Evolutionary conservation across 2,329 filamentous ascomycete genomes (phyloP), one percentile per base, ranked within the genome.

Genomic region (Cercospora nicotianae): DNA sequence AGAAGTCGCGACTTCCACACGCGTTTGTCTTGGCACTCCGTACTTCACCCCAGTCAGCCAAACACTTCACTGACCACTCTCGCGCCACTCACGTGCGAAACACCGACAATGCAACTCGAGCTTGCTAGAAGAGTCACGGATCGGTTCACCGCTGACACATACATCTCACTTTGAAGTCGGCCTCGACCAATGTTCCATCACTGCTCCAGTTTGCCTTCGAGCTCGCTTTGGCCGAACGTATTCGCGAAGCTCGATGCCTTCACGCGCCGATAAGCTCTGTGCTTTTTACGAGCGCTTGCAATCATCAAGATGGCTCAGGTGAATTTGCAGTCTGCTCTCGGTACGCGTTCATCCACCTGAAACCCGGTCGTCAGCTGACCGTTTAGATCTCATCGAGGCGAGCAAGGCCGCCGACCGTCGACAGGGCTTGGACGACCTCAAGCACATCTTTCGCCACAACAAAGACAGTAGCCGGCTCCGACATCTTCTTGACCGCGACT

Each of bases 401-500:
- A 81, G 80, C 31, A 81, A 76, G 69, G 75, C 80, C 61, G 81
- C 78, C 69, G 82, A 84, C 28, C 85, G 86, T 45, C 76, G 75
- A 36, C 81, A 84, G 67, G 87, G 84, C 33, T 78, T 89, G 67
- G 81, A 82, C 70, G 83, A 87, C 72, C 78, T 89, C 64, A 85
- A 85, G 75, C 82, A 85, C 69, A 83, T 88, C 64, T 79, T 89
- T 33, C 81, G 83, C 63, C 82, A 85, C 72, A 86, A 86, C 72
- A 84, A 81, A 72, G 80, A 77, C 30, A 82, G 77, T 70, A 69
- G 78, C 30, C 78, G 72, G 55, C 72, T 82, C 69, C 78, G 82
- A 36, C 75, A 76, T 5, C 82, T 97, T 36, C 86, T 86, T 57
- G 92, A 96, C 76, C 91, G 91, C 76, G 86, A 87, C n/a, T 96